These are phyloP conservation scores for Ganoderma sinense DNA, from an alignment of 1,284 basidiomycete genomes.

Conservation along the genomic window DNA sequence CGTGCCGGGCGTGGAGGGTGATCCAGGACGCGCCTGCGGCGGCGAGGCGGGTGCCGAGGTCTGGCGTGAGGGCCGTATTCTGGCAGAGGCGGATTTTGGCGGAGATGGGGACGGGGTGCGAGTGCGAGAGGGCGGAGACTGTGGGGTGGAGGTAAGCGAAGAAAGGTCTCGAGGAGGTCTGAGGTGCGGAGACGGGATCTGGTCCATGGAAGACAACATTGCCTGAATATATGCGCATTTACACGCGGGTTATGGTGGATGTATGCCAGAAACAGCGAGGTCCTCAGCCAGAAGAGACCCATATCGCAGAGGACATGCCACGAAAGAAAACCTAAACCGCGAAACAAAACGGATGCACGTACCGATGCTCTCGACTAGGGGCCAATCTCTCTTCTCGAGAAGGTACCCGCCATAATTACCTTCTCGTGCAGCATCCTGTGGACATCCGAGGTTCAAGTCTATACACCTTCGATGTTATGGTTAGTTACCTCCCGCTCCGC, in stretches of 20 bases:
- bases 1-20: slow-evolving; percentile 75
- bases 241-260: too few relatives aligned
- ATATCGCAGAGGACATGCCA: too few relatives aligned
- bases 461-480: slow-evolving; percentile 28
- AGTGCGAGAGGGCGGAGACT: slow-evolving; percentile 68
- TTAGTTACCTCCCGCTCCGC: neutral
- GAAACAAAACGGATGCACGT: slow-evolving; percentile 21
- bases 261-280: too few relatives aligned
- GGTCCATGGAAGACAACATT: too few relatives aligned
- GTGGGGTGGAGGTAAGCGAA: slow-evolving; percentile 9
- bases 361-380: slow-evolving; percentile 69
- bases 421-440: slow-evolving; percentile 71
- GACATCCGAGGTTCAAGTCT: slow-evolving; percentile 73
- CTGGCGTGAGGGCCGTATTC: slow-evolving; percentile 59
- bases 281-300: too few relatives aligned
- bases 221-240: too few relatives aligned
- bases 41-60: slow-evolving; percentile 64
- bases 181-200: too few relatives aligned
- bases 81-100: slow-evolving; percentile 60
- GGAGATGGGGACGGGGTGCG: slow-evolving; percentile 66
- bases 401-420: slow-evolving; percentile 80
- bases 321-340: neutral
- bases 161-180: neutral
- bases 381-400: slow-evolving; percentile 74
- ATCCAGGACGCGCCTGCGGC: slow-evolving; percentile 69